These are phyloP conservation scores for Rhynchosporium secalis DNA, from an alignment of 2,329 filamentous ascomycete genomes.

Conservation along the genomic window DNA sequence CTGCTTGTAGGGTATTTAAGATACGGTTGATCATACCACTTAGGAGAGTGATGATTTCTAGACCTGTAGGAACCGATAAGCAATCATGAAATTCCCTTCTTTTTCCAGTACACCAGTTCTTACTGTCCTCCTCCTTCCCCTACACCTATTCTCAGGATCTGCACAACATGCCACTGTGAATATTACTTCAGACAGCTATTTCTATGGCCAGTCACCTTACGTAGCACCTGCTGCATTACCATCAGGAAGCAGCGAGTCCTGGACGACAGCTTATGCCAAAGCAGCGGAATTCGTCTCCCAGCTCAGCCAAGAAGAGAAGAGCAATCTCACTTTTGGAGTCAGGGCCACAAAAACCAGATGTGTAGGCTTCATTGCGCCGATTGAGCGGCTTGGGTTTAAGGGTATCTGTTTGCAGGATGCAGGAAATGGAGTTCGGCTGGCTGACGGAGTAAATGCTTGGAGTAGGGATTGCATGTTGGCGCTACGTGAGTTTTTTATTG, in stretches of 20 bases:
- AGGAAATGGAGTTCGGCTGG: slow-evolving; percentile 63
- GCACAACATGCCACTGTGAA: slow-evolving; percentile 12
- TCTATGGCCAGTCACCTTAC: slow-evolving; percentile 43
- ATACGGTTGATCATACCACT: not conserved
- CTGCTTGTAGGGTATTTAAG: not conserved
- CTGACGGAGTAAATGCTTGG: slow-evolving; percentile 50
- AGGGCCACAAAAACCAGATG: slow-evolving; percentile 24
- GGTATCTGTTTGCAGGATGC: slow-evolving; percentile 69
- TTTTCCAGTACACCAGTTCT: not conserved
- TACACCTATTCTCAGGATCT: not conserved
- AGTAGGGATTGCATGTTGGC: slow-evolving; percentile 31
- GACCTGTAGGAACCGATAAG: not conserved
- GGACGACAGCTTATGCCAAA: slow-evolving; percentile 68
- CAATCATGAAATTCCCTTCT: not conserved
- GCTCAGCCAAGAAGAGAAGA: slow-evolving; percentile 35
- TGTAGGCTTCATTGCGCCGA: slow-evolving; percentile 45
- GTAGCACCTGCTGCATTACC: slow-evolving; percentile 36
- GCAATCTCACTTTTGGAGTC: slow-evolving; percentile 56
- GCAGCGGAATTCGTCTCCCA: slow-evolving; percentile 66
- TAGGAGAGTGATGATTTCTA: not conserved
- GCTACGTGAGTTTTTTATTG: slow-evolving; percentile 17
- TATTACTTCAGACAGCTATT: slow-evolving; percentile 34
- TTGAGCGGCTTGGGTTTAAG: slow-evolving; percentile 56
- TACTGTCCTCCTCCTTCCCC: not conserved
- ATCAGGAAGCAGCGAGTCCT: slow-evolving; percentile 40